Evolutionary conservation across 2,329 filamentous ascomycete species (phyloP), one percentile per base, ranked within the genome.

Genomic region (Samsoniella hepiali): DNA sequence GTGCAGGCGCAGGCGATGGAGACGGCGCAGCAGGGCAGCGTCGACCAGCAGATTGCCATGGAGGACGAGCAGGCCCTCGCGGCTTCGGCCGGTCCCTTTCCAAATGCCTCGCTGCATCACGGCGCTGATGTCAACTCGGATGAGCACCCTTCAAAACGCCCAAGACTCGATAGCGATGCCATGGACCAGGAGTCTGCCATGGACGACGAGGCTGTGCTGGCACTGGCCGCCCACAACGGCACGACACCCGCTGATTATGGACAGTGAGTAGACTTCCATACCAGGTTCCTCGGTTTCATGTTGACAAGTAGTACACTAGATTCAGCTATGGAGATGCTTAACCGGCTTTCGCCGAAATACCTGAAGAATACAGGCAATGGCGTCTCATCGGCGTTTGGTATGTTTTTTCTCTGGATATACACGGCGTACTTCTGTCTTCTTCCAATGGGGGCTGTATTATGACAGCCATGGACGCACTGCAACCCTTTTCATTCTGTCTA

Each of bases 151-250:
- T 69, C 74, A 4, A 83, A 82, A 66, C 75, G 80, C 10, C 76
- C 70, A 45, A 74, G 77, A 38, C 65, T 81, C 5, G 74, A 76
- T 13, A 71, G 72, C 4, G 71, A 69, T 3, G 69, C 72, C 17
- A 57, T 71, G n/a, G 66, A 70, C 11, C 73, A 76, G 15, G 74
- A 76, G 17, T 69, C 72, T 9, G 67, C 72, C 0, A 68, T 81
- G 15, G 79, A 82, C 34, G 81, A 83, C 63, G 80, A 82, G 63
- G 79, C 79, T 5, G 78, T 84, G 13, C 66, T 84, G 65, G 80
- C 78, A 8, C 69, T 84, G 49, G 78, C 80, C 22, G 78, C 75
- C 3, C 78, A 82, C 63, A 79, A 76, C 68, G 74, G 74, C 36
- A 67, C 73, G 3, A 69, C 75, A 4, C 77, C 80, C 34, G 70